Evolutionary conservation across 2,329 filamentous ascomycete species (phyloP), one percentile per base, ranked within the genome.

Genomic region (Phialocephala subalpina): DNA sequence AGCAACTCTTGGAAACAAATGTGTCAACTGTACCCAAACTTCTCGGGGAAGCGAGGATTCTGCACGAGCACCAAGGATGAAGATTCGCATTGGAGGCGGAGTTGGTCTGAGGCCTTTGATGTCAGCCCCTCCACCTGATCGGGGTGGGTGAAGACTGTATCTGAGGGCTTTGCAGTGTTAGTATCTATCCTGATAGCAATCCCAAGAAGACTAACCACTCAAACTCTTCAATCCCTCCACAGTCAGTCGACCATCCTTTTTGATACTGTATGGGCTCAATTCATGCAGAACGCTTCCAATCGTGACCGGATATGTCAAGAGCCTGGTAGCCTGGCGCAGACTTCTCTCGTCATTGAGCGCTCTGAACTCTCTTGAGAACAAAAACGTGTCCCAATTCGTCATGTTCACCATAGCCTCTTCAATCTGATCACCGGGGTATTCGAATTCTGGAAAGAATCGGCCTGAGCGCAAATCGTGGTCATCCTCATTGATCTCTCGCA

Each of bases 371-470:
- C 96, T 86, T 2, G 94, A 97, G 77, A 97, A 99, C 76, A 99
- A 83, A 73, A 97, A 93, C 0, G 96, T 98, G 79, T 99, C 96
- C 96, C 96, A 99, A 78, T 97, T 99, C 52, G 92, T 97, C 92
- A 99, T 94, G 80, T 99, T 99, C 71, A 97, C 88, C 71, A 96
- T 85, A 38, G 94, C 92, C 78, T 97, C 95, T 70, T 97, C 94
- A 77, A 97, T 89, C 81, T 97, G 94, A 62, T 90, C 85, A 16
- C 91, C 92, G 0, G 96, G 94, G 76, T 97, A 97, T 68, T 94
- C 89, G 75, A 97, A 98, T 78, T 99, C 97, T 16, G 92, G 90
- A 79, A 99, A 99, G 78, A 93, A 91, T 33, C 96, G 87, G 3
- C 96, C 96, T 20, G 93, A 97, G 59, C 92, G 86, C 71, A 99